Percentiles rank a stretch among this genome's conserved stretches.
Evolutionary conservation across 352 stramenopile genomes (phyloP).

Genomic region (Pythium aphanidermatum): DNA sequence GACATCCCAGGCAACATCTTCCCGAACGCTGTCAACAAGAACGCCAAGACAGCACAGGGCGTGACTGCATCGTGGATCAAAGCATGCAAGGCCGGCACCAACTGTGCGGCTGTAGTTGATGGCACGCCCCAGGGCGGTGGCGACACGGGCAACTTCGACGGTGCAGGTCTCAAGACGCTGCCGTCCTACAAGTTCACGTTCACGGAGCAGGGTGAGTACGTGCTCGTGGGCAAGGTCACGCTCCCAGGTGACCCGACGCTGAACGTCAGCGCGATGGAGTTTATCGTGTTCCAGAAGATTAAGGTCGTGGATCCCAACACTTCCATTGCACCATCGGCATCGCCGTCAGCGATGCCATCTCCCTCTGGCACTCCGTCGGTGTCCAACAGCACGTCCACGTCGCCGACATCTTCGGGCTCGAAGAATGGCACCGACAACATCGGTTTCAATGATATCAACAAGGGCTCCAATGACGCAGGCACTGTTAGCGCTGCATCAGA

Average conservation of each 20-base stretch:
- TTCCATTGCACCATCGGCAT: constrained; percentile 24
- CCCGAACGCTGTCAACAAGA: constrained; percentile 48
- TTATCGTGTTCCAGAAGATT: constrained; percentile 63
- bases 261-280: constrained; percentile 48
- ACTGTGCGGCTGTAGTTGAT: constrained; percentile 50
- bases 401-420: constrained; percentile 5
- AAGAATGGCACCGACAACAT: constrained; percentile 1
- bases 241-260: constrained; percentile 40
- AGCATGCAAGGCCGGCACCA: constrained; percentile 54
- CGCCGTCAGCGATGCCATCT: constrained; percentile 9
- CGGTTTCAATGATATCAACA: constrained; percentile 4
- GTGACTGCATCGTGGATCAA: constrained; percentile 44
- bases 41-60: constrained; percentile 22
- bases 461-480: constrained; percentile 1
- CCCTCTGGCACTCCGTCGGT: constrained; percentile 6
- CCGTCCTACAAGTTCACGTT: constrained; percentile 46
- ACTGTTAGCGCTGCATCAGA: neutral
- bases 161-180: constrained; percentile 37
- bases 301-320: constrained; percentile 42
- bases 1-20: constrained; percentile 49
- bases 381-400: constrained; percentile 8
- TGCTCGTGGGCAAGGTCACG: constrained; percentile 55
- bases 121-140: constrained; percentile 28
- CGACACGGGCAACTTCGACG: constrained; percentile 33
- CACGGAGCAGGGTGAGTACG: constrained; percentile 42